Evolutionary conservation across 495 filamentous ascomycete genomes (phyloP), one percentile per base, ranked within the genome.

Genomic region (Durotheca rogersii): DNA sequence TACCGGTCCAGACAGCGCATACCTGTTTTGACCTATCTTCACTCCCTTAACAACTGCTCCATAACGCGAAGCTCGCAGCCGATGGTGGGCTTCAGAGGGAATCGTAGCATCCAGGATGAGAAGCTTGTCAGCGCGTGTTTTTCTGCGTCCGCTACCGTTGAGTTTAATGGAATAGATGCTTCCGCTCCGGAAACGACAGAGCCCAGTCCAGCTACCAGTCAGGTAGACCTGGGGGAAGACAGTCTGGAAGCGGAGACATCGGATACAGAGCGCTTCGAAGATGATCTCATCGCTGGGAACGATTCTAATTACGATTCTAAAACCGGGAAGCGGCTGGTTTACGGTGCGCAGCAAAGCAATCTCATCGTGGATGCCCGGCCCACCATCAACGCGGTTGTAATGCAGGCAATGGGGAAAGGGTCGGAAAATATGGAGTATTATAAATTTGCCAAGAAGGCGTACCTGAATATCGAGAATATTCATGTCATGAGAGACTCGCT

Each of bases 351-450:
- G 61, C 89, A 95, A 67, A 79, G 84, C 51, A 99, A 99, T 61
- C 68, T 97, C 23, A 99, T 99, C 41, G 92, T 99, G 31, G 93
- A 99, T 78, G 93, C 93, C 12, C 83, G 93, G 11, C 93, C 93
- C 5, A 93, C 88, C 0, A 86, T 99, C 50, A 99, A 99, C 70
- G 95, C 94, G 1, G 82, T 87, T 47, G 92, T 90, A 9, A 99
- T 96, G 88, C 90, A 96, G 69, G 88, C 89, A 6, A 85, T 93
- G 55, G 93, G 93, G 1, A 82, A 90, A 58, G 93, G 93, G 3
- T 95, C 90, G 0, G 93, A 99, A 65, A 96, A 96, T 56, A 96
- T 97, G 89, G 90, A 96, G 41, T 88, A 96, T 66, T 99, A 99
- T 67, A 86, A 83, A 40, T 90, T 89, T 60, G 89, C 89, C 20